Evolutionary conservation across 805 yeast species (phyloP), one percentile per base, ranked within the genome.

Genomic region (Debaryomyces castellii): DNA sequence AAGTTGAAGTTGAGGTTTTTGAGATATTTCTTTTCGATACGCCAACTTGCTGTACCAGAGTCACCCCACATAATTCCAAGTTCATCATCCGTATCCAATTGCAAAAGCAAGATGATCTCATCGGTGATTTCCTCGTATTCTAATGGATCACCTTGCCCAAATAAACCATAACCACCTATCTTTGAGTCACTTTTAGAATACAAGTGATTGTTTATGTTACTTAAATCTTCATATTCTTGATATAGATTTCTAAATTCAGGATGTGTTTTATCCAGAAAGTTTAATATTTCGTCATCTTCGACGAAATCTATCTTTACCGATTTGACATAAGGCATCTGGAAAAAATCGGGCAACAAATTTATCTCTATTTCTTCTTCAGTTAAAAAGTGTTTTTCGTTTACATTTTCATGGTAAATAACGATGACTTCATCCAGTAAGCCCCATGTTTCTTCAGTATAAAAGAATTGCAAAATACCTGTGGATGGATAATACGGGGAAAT

Each of bases 31-130:
- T 25, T 5, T 6, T 34, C 18, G 8, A 33, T 33, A 8, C 36
- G 36, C 36, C 36, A 33, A 7, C 4, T 33, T n/a, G 36, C 36
- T 4, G 14, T 20, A 33, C 36, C 36, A n/a, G 20, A 7, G 11
- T 33, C 36, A 18, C 36, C 36, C 36, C 36, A 33, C 36, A 33
- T 7, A 17, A 33, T 17, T n/a, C 36, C 36, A 18, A 33, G 36
- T 7, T 7, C 36, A 7, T 33, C 36, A 18, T 33, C 36, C 12
- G 36, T n/a, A 12, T 33, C 36, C 14, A 33, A 33, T 33, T 33
- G 36, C 12, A 33, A n/a, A 33, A 33, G 36, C 11, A 33, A 9
- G 11, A 33, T 33, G 5, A 33, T n/a, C 18, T 36, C 14, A 36
- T 36, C 39, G 3, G 10, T 36, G 36, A 33, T 5, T 8, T 8